Evolutionary conservation across 305 asterid species (phyloP).

Genomic region (Rubia occidens): DNA sequence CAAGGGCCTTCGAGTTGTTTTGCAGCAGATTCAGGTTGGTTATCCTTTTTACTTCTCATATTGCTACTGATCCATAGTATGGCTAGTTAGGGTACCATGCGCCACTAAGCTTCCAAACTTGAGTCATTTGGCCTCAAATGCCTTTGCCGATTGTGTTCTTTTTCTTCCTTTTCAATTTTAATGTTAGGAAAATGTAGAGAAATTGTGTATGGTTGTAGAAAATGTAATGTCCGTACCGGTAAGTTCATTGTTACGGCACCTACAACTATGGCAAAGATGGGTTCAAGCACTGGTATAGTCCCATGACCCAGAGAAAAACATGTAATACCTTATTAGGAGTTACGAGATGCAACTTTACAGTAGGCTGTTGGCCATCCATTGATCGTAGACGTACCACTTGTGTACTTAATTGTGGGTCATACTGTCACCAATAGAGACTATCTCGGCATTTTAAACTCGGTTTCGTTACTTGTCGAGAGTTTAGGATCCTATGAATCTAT

Average conservation of each 20-base stretch:
- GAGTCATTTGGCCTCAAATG: neutral
- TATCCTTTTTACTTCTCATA: neutral
- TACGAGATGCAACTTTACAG: neutral
- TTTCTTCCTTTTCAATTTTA: neutral
- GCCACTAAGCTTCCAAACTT: neutral
- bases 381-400: neutral
- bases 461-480: no score
- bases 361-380: neutral
- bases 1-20: conserved; percentile 66
- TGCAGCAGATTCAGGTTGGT: conserved; percentile 66
- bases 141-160: neutral
- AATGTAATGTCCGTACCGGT: neutral
- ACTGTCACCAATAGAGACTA: neutral
- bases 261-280: neutral
- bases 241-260: neutral
- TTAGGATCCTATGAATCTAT: no score
- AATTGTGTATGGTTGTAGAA: neutral
- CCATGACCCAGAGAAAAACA: neutral
- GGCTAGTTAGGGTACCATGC: neutral
- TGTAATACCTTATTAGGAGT: neutral
- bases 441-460: neutral
- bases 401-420: neutral
- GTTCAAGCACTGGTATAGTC: neutral
- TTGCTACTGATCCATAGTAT: neutral
- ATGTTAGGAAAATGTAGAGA: neutral